Evolutionary conservation across 23 red algal species (phyloP).

Genomic region (Cyanidioschyzon merolae): DNA sequence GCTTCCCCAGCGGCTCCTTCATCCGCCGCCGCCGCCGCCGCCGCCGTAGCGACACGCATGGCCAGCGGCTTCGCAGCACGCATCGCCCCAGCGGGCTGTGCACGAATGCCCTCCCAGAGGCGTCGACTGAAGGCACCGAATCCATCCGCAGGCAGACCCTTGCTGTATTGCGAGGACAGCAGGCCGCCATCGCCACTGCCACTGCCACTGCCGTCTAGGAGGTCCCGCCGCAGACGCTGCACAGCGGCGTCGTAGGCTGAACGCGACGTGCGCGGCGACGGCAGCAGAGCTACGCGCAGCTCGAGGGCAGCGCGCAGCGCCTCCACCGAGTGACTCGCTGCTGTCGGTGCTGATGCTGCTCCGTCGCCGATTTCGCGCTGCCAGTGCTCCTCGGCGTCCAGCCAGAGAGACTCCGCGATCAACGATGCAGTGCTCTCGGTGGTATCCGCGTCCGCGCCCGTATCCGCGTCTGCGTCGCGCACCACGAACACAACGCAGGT

Average conservation of each 20-base stretch:
- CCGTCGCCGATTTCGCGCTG: conserved; percentile 28
- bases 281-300: conserved; percentile 70
- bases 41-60: background rate
- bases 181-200: conserved; percentile 16
- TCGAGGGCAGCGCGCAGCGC: conserved; percentile 46
- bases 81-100: conserved; percentile 12
- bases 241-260: conserved; percentile 52
- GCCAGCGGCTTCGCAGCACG: conserved; percentile 12
- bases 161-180: conserved; percentile 54
- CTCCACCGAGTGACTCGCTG: background rate
- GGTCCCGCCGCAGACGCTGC: conserved; percentile 25
- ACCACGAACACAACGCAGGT: conserved; percentile 53
- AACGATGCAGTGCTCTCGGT: conserved; percentile 25
- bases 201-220: conserved; percentile 15
- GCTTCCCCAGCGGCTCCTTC: conserved; percentile 25
- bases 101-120: conserved; percentile 50
- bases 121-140: conserved; percentile 48
- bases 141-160: conserved; percentile 76
- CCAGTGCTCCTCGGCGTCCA: conserved; percentile 58
- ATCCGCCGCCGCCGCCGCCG: conserved; percentile 20
- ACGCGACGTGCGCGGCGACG: conserved; percentile 49
- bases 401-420: conserved; percentile 37
- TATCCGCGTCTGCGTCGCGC: conserved; percentile 42
- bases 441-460: conserved; percentile 27
- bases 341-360: conserved; percentile 18